phyloP scores from a whole-genome alignment of 768 basidiomycete species.

The Tulasnella sp. region DNA sequence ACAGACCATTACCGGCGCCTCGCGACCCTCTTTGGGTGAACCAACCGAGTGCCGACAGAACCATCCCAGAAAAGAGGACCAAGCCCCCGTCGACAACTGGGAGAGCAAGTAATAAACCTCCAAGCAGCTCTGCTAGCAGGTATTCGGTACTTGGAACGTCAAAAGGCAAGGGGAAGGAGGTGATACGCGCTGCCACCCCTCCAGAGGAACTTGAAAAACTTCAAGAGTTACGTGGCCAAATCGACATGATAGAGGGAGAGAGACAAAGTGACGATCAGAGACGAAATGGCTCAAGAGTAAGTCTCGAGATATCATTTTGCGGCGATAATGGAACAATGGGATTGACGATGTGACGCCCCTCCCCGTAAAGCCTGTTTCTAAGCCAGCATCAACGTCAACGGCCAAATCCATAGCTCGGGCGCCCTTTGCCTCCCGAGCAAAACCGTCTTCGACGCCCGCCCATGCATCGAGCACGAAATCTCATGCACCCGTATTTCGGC shows the following conservation, averaged over 20 bases:
- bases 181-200: background rate
- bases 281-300: background rate
- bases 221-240: background rate
- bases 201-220: background rate
- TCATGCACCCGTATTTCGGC: background rate
- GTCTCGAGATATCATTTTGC: background rate
- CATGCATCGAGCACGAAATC: background rate
- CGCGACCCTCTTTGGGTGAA: background rate
- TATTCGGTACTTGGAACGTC: background rate
- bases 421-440: background rate
- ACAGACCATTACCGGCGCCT: slow-evolving; percentile 4
- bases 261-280: background rate
- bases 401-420: background rate
- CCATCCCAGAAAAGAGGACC: background rate
- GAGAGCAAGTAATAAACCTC: background rate
- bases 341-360: background rate
- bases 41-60: background rate
- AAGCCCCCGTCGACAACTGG: background rate
- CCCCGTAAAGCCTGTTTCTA: background rate
- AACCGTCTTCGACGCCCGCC: background rate
- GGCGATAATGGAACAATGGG: background rate
- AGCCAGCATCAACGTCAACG: background rate
- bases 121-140: background rate
- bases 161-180: background rate
- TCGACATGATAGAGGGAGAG: background rate